Conservation (phyloP, 225 moss, liverwort and hornwort species). For the Bryum argenteum region DNA sequence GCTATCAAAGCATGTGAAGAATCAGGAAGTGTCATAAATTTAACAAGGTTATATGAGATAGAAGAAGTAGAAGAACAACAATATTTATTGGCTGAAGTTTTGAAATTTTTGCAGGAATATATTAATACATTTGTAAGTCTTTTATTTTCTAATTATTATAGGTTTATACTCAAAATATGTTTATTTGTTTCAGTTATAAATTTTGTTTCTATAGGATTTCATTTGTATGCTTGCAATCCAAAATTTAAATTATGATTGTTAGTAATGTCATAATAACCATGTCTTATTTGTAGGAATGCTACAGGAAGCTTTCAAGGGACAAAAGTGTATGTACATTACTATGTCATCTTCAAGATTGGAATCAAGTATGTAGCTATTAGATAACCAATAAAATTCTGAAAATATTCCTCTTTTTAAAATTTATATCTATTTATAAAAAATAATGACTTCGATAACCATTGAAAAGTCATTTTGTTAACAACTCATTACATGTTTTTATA, state of each 20-base stretch:
- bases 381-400: background rate
- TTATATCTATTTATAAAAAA: background rate
- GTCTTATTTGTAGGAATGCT: constrained; percentile 44
- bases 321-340: constrained; percentile 53
- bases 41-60: constrained; percentile 46
- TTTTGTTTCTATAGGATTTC: background rate
- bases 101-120: constrained; percentile 52
- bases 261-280: background rate
- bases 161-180: background rate
- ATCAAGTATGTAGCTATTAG: constrained; percentile 36
- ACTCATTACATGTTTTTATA: background rate
- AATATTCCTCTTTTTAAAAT: background rate
- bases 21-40: constrained; percentile 37
- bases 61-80: constrained; percentile 69
- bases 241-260: background rate
- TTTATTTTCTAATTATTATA: background rate
- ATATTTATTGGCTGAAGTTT: constrained; percentile 47
- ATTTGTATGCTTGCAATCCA: background rate
- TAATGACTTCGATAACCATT: background rate
- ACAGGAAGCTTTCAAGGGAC: constrained; percentile 44
- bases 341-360: constrained; percentile 78
- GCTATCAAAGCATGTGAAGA: constrained; percentile 71
- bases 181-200: too few species aligned
- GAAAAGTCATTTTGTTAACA: fast-evolving
- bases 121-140: constrained; percentile 49